Base-by-base conservation (phyloP, 257 asterid genomes). In the Solanum verrucosum region DNA sequence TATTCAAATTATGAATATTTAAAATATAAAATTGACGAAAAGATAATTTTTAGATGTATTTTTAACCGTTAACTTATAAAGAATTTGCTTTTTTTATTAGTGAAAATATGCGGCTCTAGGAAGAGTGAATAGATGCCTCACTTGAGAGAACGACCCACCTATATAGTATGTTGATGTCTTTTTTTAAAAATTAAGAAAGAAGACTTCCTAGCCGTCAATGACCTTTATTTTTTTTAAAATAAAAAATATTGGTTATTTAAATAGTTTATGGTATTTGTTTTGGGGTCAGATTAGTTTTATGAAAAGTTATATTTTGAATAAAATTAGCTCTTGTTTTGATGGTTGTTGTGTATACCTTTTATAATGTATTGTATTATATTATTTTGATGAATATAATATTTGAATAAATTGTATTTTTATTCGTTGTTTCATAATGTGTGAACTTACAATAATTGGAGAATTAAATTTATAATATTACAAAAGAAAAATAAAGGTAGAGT, bases 81-180 rank as follows among this genome's bases (percentile, higher is more conserved):
- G 16, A 5, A 65, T 10, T 67, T 35, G 27, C 33, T 46, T 10
- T 74, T 59, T 85, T 34, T n/a, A 21, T 29, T 60, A 27, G 23
- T 81, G 87, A 3, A 33, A 88, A 84, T 78, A 85, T 46, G 87
- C 81, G 89, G 31, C 87, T 84, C 59, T 86, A 52, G 77, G 79
- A 77, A n/a, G 25, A 31, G 59, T 42, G 90, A 44, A 73, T 73
- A 65, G 49, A 16, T 59, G 42, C 60, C 9, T 34, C 10, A 34
- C 49, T 29, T 42, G 72, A 29, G 89, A 29, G 74, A 44, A 18
- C 0, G 37, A 23, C 27, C 81, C 15, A 34, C 14, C 46, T 4
- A 34, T 73, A 20, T 72, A 18, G 18, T 72, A 67, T 4, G 3
- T 25, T 25, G 20, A 15, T 15, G 40, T 29, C n/a, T 15, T 70